These are phyloP conservation scores for Ogataea zsoltii DNA, from an alignment of 805 yeast species.

Conservation along the genomic window DNA sequence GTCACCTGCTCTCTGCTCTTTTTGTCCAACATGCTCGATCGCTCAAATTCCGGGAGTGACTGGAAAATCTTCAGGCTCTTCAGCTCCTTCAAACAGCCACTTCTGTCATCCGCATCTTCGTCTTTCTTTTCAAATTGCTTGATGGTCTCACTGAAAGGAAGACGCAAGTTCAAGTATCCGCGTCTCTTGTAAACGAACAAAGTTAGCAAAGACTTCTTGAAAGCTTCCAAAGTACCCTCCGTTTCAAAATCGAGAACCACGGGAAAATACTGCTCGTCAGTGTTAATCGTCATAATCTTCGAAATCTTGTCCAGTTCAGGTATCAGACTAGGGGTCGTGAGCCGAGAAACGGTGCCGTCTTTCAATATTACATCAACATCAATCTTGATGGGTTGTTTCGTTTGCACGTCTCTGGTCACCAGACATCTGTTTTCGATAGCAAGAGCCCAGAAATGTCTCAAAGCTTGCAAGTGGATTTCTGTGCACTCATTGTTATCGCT, in stretches of 20 bases:
- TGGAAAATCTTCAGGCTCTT: slow-evolving; percentile 22
- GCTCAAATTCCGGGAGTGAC: slow-evolving; percentile 26
- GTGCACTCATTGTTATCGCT: slow-evolving; percentile 33
- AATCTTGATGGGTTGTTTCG: slow-evolving; percentile 55
- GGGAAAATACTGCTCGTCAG: slow-evolving; percentile 49
- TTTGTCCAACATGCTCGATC: slow-evolving; percentile 12
- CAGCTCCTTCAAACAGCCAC: slow-evolving; percentile 15
- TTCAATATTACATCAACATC: slow-evolving; percentile 36
- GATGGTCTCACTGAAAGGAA: slow-evolving; percentile 21
- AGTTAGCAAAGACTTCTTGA: slow-evolving; percentile 43
- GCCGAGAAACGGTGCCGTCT: slow-evolving; percentile 37
- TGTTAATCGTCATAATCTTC: slow-evolving; percentile 45
- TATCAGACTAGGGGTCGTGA: slow-evolving; percentile 65
- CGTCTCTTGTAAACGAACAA: slow-evolving; percentile 52
- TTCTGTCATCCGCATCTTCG: not conserved
- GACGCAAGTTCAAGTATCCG: slow-evolving; percentile 36
- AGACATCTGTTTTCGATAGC: slow-evolving; percentile 80
- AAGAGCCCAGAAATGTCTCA: slow-evolving; percentile 88
- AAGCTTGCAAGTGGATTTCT: slow-evolving; percentile 75
- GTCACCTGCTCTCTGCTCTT: slow-evolving; percentile 19
- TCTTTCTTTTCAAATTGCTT: slow-evolving; percentile 8
- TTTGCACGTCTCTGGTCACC: slow-evolving; percentile 68
- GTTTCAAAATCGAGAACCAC: slow-evolving; percentile 39
- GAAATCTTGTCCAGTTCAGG: slow-evolving; percentile 57
- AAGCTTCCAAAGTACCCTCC: slow-evolving; percentile 42